Conservation (phyloP, 2,329 filamentous ascomycete species). For the Aspergillus sp. region DNA sequence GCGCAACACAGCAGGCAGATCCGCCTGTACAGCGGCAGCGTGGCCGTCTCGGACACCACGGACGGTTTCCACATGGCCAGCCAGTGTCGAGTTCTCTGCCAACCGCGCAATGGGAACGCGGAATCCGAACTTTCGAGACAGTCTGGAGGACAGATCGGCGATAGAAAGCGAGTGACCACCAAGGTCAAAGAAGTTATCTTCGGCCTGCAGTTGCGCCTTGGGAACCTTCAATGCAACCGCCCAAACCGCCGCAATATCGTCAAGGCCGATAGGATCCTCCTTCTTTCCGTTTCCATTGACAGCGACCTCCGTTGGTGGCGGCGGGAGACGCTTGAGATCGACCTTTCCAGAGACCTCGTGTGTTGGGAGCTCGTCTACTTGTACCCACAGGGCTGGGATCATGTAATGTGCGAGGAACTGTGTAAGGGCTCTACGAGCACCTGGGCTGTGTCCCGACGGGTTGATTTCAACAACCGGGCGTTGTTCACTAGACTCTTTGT, state of each 20-base stretch:
- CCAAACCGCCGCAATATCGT: conserved; percentile 71
- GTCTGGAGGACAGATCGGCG: conserved; percentile 71
- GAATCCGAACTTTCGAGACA: conserved; percentile 71
- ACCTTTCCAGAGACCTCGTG: conserved; percentile 78
- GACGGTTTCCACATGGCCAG: conserved; percentile 72
- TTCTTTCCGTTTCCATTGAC: conserved; percentile 45
- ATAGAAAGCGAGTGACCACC: conserved; percentile 76
- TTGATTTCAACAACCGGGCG: conserved; percentile 66
- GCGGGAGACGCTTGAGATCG: conserved; percentile 69
- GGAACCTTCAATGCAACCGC: conserved; percentile 68
- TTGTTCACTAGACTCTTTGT: conserved; percentile 56
- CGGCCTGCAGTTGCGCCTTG: conserved; percentile 59
- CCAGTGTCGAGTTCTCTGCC: conserved; percentile 68
- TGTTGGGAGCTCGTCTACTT: conserved; percentile 68
- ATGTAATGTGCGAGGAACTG: conserved; percentile 76
- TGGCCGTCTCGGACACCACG: conserved; percentile 69
- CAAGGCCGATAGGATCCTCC: conserved; percentile 64
- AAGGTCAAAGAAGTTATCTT: conserved; percentile 78
- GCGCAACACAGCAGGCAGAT: conserved; percentile 67
- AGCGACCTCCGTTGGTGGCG: conserved; percentile 53
- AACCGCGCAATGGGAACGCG: conserved; percentile 69
- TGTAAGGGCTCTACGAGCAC: conserved; percentile 64
- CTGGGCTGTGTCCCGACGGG: conserved; percentile 68
- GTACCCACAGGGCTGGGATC: conserved; percentile 77
- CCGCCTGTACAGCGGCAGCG: conserved; percentile 71